Evolutionary conservation across 1,284 basidiomycete species (phyloP), one percentile per base, ranked within the genome.

Genomic region (Apiotrichum sp.): DNA sequence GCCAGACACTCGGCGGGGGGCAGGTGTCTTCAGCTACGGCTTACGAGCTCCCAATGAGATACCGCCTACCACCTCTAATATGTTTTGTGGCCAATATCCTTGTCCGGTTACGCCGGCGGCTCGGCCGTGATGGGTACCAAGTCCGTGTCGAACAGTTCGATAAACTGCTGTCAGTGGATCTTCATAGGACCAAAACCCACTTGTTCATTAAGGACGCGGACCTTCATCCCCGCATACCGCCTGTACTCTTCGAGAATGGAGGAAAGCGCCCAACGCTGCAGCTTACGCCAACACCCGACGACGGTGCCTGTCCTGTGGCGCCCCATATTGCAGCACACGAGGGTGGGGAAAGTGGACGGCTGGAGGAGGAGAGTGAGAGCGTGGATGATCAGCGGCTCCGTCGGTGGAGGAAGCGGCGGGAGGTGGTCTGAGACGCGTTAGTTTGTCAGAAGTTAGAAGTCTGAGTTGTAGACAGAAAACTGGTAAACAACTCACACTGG

Each of bases 251-350:
- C 80, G 13, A 81, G 64, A 46, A 80, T 81, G 46, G 75, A 76
- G 46, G 74, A 75, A 54, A 81, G 62, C 43, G 78, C 78, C 79
- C 80, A 80, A 14, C 77, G 61, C 58, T 81, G 80, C 36, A 75
- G 59, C 50, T 74, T 73, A 16, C 69, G 59, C 64, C 79, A 74
- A 68, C 78, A 78, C 3, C 80, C 80, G 16, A 80, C 75, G 7
- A 80, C 79, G 0, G 79, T 80, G 3, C 80, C 80, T 0, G 80
- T 80, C 9, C 80, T 60, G 59, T 80, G 79, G 50, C 80, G 65
- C 3, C 80, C 80, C 58, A 80, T 74, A 56, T 80, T 79, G 67
- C 80, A 81, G 73, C 80, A 80, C 55, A 81, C 77, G 2, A 80
- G 69, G 2, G 77, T 75, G 0, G 80, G 80, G 56, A 79, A 79